Percentiles rank a stretch among this genome's conserved stretches.
These are phyloP conservation scores for Globomyces sp. DNA, from an alignment of 371 early-diverging fungal species.

Conservation along the genomic window DNA sequence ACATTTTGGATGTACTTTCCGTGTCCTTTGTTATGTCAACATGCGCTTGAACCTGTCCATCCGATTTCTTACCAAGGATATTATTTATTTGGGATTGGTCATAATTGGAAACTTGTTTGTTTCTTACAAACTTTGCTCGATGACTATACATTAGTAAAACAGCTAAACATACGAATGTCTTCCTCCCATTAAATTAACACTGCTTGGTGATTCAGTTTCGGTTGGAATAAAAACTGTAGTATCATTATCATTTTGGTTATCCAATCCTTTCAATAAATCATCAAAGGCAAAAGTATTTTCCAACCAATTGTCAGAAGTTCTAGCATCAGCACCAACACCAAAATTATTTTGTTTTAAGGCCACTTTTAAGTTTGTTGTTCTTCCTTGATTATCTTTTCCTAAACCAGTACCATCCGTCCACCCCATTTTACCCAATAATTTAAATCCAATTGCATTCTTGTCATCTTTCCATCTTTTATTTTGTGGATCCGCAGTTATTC, in stretches of 20 bases:
- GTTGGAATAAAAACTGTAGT: conserved; percentile 12
- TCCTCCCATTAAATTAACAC: conserved; percentile 15
- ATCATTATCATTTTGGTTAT: conserved; percentile 43
- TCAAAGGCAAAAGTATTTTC: conserved; percentile 85
- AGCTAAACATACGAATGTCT: conserved; percentile 19
- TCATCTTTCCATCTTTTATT: conserved; percentile 90
- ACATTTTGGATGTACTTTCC: conserved; percentile 31
- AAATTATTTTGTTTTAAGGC: conserved; percentile 72
- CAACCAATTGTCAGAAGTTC: conserved; percentile 91
- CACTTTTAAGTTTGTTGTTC: conserved; percentile 75
- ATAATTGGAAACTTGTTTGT: conserved; percentile 61
- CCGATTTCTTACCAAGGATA: conserved; percentile 50
- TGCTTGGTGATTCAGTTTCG: conserved; percentile 36
- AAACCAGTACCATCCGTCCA: conserved; percentile 94
- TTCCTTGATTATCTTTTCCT: conserved; percentile 83
- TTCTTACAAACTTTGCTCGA: conserved; percentile 69
- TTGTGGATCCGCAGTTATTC: conserved; percentile 84
- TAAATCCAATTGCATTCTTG: conserved; percentile 80
- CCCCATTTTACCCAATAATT: conserved; percentile 93
- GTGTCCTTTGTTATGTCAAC: conserved; percentile 51
- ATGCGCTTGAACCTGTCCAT: neutral
- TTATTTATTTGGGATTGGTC: conserved; percentile 43
- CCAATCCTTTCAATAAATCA: conserved; percentile 59
- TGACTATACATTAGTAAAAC: conserved; percentile 28
- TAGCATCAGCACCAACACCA: conserved; percentile 87